These are phyloP conservation scores for Triticum urartu DNA, from an alignment of 176 grass and related monocot species.

Conservation along the genomic window DNA sequence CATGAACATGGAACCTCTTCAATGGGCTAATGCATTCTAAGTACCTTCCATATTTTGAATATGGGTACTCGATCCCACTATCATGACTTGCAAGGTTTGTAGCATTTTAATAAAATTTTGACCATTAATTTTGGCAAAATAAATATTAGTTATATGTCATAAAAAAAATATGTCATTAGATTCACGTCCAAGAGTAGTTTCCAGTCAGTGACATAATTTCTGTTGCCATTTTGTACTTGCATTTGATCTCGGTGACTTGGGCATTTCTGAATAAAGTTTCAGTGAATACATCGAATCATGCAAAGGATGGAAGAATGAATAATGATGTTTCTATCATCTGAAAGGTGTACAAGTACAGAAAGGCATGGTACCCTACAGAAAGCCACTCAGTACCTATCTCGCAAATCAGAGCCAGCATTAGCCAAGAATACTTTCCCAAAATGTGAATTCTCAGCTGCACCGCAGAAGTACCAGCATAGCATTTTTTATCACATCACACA, in stretches of 20 bases:
- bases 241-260: neutral
- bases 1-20: too few species aligned
- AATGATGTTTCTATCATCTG: neutral
- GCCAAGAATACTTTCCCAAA: conserved; percentile 11
- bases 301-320: neutral
- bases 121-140: too few species aligned
- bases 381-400: neutral
- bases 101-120: too few species aligned
- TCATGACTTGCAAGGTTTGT: too few species aligned
- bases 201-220: too few species aligned
- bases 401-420: neutral
- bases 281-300: neutral
- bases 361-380: neutral
- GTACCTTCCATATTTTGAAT: too few species aligned
- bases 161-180: too few species aligned
- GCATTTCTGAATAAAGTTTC: neutral
- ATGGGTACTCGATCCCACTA: too few species aligned
- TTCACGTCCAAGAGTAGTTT: too few species aligned
- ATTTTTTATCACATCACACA: conserved; percentile 4
- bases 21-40: too few species aligned
- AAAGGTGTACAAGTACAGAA: neutral
- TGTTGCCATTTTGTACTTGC: too few species aligned
- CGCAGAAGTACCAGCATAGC: neutral
- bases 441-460: neutral
- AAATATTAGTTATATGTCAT: too few species aligned